Conservation (phyloP, 352 stramenopile species). For the Phytopythium litorale region DNA sequence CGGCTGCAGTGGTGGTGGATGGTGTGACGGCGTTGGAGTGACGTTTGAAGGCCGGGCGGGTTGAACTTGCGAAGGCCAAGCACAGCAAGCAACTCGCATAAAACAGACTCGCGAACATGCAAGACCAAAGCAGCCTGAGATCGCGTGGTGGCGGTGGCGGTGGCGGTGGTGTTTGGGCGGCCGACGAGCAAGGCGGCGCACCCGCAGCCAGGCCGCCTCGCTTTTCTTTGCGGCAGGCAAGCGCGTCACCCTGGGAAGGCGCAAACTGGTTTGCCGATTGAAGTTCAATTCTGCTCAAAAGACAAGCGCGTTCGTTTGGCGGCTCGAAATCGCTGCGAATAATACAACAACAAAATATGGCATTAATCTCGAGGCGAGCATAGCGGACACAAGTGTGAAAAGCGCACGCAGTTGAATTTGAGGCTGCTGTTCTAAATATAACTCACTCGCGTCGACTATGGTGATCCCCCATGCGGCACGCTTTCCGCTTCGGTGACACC, state of each 20-base stretch:
- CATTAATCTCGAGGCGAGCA: background rate
- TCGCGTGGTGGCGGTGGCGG: background rate
- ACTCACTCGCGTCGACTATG: background rate
- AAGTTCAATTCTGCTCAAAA: slow-evolving; percentile 9
- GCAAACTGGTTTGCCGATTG: background rate
- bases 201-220: no score
- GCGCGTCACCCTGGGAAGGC: background rate
- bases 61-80: slow-evolving; percentile 2
- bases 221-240: background rate
- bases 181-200: background rate
- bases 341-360: no score
- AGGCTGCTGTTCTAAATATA: background rate
- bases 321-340: background rate
- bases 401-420: slow-evolving; percentile 1
- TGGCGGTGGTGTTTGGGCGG: background rate
- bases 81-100: slow-evolving; percentile 1
- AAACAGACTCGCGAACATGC: background rate
- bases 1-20: background rate
- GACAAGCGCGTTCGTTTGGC: slow-evolving; percentile 1
- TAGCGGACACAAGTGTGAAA: background rate
- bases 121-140: slow-evolving; percentile 10
- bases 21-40: slow-evolving; percentile 5
- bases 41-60: background rate
- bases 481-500: slow-evolving; percentile 9
- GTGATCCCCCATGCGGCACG: background rate